Base-by-base conservation (phyloP, 495 filamentous ascomycete species). In the Parmelia sp. region DNA sequence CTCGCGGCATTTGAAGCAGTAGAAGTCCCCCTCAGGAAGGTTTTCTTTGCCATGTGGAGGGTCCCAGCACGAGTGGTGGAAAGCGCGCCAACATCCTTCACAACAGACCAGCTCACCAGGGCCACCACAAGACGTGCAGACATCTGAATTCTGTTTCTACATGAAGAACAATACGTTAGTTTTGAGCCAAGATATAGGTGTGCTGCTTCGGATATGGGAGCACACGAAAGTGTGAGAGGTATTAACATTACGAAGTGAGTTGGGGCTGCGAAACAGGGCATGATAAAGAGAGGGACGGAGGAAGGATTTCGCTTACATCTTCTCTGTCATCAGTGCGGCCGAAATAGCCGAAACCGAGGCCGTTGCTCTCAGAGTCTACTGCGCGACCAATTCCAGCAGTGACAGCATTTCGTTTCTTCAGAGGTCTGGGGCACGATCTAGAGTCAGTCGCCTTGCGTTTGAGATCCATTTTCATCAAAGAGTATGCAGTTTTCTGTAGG, bases 21-120 rank as follows among this genome's bases (percentile, higher is more conserved):
- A 92, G 89, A 90, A 97, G 66, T 90, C 85, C 27, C 85, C 87
- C 40, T 88, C 82, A 47, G 88, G 86, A 57, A 84, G 80, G 60
- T 80, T 77, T 27, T 84, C 79, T 53, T 82, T 77, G 57, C 84
- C 79, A 66, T 92, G 75, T 8, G 90, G 88, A 61, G 93, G 92
- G 70, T 93, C 86, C 53, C 91, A 78, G 73, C 94, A 98, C 53
- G 78, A 78, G 71, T 91, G 90, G 73, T 98, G 94, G 75, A 91
- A 96, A 0, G 91, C 88, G 55, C 88, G 84, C 23, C 83, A 81
- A 77, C 94, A 98, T 57, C 88, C 88, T 74, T 97, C 94, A 74
- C 94, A 98, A 76, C 93, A 96, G 63, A 97, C 77, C 33, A 98
- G 78, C 60, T 87, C 80, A n/a, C 94, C 94, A 60, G 83, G 87